These are phyloP conservation scores for Zygoascus flipseniorum DNA, from an alignment of 805 yeast species.

Conservation along the genomic window DNA sequence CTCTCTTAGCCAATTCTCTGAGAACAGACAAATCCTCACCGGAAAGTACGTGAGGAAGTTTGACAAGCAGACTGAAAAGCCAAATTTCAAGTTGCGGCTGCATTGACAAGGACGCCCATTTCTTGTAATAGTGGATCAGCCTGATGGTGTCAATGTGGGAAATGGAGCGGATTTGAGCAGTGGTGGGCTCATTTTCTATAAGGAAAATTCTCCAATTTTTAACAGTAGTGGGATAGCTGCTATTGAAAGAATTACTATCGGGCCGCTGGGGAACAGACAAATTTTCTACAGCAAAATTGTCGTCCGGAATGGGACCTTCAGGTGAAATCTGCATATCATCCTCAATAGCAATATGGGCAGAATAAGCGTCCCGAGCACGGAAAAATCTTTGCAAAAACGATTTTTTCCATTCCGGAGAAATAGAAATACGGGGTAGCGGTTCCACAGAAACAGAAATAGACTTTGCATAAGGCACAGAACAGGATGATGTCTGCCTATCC, in stretches of 20 bases:
- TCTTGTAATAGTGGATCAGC: conserved; percentile 34
- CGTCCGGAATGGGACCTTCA: not conserved
- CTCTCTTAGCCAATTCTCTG: conserved; percentile 35
- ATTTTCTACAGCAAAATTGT: not conserved
- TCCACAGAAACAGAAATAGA: not conserved
- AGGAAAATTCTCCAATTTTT: conserved; percentile 36
- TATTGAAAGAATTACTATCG: not conserved
- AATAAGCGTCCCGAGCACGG: not conserved
- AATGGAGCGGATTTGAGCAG: conserved; percentile 26
- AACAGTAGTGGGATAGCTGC: not conserved
- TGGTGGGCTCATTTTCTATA: conserved; percentile 27
- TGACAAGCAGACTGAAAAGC: conserved; percentile 34
- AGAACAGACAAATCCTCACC: conserved; percentile 34
- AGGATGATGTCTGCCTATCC: too few relatives aligned
- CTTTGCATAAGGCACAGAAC: not conserved
- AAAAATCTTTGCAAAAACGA: not conserved
- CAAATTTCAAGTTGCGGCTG: conserved; percentile 28
- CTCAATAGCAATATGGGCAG: too few relatives aligned
- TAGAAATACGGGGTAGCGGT: not conserved
- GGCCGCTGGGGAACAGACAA: not conserved
- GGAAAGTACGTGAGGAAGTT: conserved; percentile 32
- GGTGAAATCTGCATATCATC: not conserved
- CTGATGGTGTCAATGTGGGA: conserved; percentile 31
- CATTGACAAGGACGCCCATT: conserved; percentile 34
- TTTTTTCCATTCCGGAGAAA: not conserved